Percentiles rank a stretch among this genome's conserved stretches.
phyloP scores from a whole-genome alignment of 345 rosid genomes.

The Eutrema yunnanense region DNA sequence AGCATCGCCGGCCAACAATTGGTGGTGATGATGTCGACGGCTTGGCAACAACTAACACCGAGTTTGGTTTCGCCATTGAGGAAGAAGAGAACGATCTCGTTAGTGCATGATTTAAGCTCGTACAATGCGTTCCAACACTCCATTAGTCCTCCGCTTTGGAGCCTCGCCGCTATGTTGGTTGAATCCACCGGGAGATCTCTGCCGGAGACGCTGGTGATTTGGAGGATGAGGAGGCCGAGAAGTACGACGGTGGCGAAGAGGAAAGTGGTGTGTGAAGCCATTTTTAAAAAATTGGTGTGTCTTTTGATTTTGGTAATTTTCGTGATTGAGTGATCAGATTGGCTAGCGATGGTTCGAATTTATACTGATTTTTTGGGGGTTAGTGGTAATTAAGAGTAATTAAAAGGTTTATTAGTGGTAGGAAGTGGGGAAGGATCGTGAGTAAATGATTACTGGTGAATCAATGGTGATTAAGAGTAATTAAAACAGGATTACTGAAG shows the following conservation, averaged over 20 bases:
- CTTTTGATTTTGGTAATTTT: not conserved
- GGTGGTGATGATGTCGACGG: conserved; percentile 46
- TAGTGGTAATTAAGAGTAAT: not conserved
- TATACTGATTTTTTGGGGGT: not conserved
- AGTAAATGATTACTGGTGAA: conserved; percentile 1
- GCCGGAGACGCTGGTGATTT: not conserved
- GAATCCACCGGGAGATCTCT: conserved; percentile 19
- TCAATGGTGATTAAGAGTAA: not conserved
- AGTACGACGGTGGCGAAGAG: conserved; percentile 8
- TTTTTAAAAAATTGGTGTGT: not conserved
- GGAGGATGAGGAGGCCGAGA: not conserved
- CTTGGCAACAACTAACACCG: conserved; percentile 53
- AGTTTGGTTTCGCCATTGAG: conserved; percentile 53
- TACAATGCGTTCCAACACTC: conserved; percentile 65
- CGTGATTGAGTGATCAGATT: not conserved
- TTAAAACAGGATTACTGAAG: conserved; percentile 6
- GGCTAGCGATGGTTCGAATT: not conserved
- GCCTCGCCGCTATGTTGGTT: conserved; percentile 28
- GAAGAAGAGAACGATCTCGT: conserved; percentile 60
- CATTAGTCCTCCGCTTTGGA: conserved; percentile 39
- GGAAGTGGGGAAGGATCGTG: not conserved
- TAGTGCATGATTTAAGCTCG: conserved; percentile 66
- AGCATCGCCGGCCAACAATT: conserved; percentile 89
- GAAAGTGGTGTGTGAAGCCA: conserved; percentile 24
- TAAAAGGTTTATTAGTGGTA: conserved; percentile 4